Percentiles rank a stretch among this genome's conserved stretches.
These are phyloP conservation scores for Heritiera littoralis DNA, from an alignment of 345 rosid species.

Conservation along the genomic window DNA sequence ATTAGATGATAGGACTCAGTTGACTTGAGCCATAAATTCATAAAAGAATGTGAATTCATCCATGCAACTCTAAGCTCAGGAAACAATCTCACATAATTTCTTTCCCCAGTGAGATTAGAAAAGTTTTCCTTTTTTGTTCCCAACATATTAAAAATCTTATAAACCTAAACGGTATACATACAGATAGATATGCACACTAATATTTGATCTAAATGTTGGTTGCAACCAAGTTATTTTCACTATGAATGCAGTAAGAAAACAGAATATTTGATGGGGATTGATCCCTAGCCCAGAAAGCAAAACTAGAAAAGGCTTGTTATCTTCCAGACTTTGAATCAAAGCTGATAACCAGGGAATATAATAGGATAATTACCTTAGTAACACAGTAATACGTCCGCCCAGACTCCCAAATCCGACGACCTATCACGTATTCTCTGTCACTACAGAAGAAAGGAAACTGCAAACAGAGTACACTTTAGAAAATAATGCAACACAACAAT, in stretches of 20 bases:
- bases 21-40: neutral
- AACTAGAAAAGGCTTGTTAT: neutral
- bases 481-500: conserved; percentile 13
- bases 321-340: neutral
- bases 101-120: neutral
- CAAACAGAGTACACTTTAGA: conserved; percentile 17
- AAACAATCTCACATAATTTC: neutral
- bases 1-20: neutral
- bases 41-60: neutral
- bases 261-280: neutral
- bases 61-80: neutral
- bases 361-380: conserved; percentile 58
- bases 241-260: neutral
- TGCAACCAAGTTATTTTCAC: neutral
- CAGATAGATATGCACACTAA: neutral
- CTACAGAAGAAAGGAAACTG: conserved; percentile 99
- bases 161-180: neutral
- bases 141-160: neutral
- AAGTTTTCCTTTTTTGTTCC: neutral
- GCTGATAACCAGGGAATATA: neutral
- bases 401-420: conserved; percentile 94
- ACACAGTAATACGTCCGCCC: conserved; percentile 77
- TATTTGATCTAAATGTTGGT: neutral
- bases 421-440: conserved; percentile 88
- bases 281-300: neutral